Evolutionary conservation across 768 basidiomycete species (phyloP).

Genomic region (Strobilomyces echinocephalus): DNA sequence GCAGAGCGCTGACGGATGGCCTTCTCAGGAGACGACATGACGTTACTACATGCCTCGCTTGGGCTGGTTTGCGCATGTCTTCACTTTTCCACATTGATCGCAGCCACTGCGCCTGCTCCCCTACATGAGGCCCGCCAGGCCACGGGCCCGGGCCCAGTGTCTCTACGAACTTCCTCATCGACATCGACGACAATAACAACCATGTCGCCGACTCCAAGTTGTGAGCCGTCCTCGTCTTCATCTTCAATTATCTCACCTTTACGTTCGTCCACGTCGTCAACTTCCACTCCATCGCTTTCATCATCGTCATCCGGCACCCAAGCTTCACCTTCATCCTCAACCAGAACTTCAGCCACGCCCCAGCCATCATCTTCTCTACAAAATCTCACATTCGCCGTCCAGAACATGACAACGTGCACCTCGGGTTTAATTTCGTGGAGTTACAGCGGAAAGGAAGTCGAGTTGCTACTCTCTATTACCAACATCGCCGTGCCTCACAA

Average conservation of each 20-base stretch:
- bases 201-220: constrained; percentile 13
- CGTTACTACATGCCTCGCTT: constrained; percentile 5
- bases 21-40: constrained; percentile 9
- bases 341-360: constrained; percentile 8
- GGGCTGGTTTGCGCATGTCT: constrained; percentile 8
- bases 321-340: constrained; percentile 12
- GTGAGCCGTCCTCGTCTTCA: constrained; percentile 10
- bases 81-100: constrained; percentile 6
- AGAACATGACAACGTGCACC: constrained; percentile 34
- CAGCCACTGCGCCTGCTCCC: constrained; percentile 12
- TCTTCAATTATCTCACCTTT: constrained; percentile 6
- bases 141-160: constrained; percentile 6
- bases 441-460: constrained; percentile 31
- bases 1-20: not conserved
- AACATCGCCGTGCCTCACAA: constrained; percentile 35
- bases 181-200: constrained; percentile 3
- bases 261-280: not conserved
- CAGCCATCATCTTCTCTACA: constrained; percentile 12
- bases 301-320: constrained; percentile 4
- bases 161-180: constrained; percentile 1
- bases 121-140: constrained; percentile 23
- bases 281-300: not conserved
- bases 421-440: constrained; percentile 35
- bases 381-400: constrained; percentile 22
- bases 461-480: constrained; percentile 36